phyloP scores from a whole-genome alignment of 1,139 yeast species.

The Schwanniomyces etchellsii region DNA sequence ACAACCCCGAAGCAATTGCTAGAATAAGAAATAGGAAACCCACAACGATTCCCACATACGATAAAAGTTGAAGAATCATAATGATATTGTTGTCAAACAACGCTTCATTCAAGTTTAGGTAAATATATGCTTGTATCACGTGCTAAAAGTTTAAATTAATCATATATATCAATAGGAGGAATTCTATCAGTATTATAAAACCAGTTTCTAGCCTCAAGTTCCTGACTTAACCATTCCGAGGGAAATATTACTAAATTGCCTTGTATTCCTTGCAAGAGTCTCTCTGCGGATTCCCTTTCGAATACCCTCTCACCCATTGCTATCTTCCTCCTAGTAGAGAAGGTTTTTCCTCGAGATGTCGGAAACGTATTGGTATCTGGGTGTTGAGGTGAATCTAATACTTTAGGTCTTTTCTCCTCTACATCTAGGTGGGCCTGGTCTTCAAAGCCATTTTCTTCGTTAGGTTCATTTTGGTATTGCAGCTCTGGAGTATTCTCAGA shows the following conservation, averaged over 20 bases:
- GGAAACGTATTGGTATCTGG: not conserved
- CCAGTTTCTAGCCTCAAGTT: conserved; percentile 90
- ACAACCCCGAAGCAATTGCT: conserved; percentile 76
- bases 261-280: conserved; percentile 65
- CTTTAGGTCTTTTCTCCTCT: conserved; percentile 1
- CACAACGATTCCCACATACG: conserved; percentile 64
- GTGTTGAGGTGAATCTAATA: not conserved
- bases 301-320: conserved; percentile 53
- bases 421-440: not conserved
- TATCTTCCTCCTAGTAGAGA: conserved; percentile 34
- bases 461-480: conserved; percentile 1
- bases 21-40: conserved; percentile 68
- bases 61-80: conserved; percentile 40
- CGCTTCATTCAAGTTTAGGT: too few species aligned
- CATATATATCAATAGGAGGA: conserved; percentile 94
- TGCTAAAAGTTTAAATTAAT: conserved; percentile 28
- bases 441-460: not conserved
- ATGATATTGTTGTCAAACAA: not conserved
- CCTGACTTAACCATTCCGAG: conserved; percentile 81
- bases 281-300: conserved; percentile 73
- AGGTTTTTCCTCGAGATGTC: conserved; percentile 17
- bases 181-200: conserved; percentile 88
- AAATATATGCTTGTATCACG: not conserved
- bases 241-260: conserved; percentile 93
- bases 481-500: not conserved